phyloP scores from a whole-genome alignment of 2,329 filamentous ascomycete genomes.

The Graphilbum sp. region DNA sequence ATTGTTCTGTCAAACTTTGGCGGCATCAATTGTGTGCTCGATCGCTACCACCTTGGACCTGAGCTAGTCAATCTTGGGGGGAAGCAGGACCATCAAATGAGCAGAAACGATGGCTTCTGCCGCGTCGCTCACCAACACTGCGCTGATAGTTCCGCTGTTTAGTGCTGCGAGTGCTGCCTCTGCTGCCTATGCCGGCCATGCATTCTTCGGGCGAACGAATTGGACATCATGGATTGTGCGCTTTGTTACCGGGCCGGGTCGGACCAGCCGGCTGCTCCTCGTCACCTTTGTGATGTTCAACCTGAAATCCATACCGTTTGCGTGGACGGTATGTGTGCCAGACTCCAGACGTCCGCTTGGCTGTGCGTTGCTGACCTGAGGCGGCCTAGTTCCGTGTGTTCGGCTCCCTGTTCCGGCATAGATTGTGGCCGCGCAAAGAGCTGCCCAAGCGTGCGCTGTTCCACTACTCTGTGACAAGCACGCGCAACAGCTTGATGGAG shows the following conservation, averaged over 20 bases:
- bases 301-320: slow-evolving; percentile 57
- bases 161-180: slow-evolving; percentile 24
- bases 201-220: slow-evolving; percentile 23
- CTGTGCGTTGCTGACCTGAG: neutral
- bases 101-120: too few relatives aligned
- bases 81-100: too few relatives aligned
- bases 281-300: slow-evolving; percentile 45
- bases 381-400: slow-evolving; percentile 17
- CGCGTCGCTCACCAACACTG: too few relatives aligned
- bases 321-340: slow-evolving; percentile 50
- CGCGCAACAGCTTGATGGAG: slow-evolving; percentile 17
- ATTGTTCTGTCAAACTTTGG: too few relatives aligned
- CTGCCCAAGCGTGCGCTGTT: slow-evolving; percentile 18
- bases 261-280: slow-evolving; percentile 33
- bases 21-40: too few relatives aligned
- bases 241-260: slow-evolving; percentile 38
- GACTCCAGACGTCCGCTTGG: neutral
- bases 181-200: slow-evolving; percentile 25
- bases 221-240: slow-evolving; percentile 20
- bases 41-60: too few relatives aligned
- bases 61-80: too few relatives aligned
- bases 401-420: slow-evolving; percentile 18
- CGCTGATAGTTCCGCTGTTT: slow-evolving; percentile 22
- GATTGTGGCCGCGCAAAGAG: slow-evolving; percentile 10
- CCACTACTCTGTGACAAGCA: slow-evolving; percentile 17